Evolutionary conservation across 371 early-diverging fungal species (phyloP).

Genomic region (Smittium mucronatum): DNA sequence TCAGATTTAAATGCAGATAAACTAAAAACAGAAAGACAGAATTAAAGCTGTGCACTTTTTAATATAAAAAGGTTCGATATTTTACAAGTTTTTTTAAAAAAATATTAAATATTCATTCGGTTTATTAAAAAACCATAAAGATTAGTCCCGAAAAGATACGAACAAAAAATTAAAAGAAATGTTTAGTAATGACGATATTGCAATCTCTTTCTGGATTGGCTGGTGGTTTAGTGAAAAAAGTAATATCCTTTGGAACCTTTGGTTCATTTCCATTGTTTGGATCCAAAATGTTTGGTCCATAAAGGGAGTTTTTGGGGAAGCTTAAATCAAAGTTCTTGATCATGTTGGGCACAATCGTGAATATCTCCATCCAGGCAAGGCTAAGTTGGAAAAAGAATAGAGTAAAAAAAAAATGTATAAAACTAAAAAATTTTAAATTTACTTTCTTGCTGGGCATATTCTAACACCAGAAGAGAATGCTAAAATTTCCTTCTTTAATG

Average conservation of each 20-base stretch:
- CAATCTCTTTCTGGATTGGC: conserved; percentile 3
- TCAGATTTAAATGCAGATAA: too few relatives aligned
- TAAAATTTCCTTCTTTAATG: conserved; percentile 15
- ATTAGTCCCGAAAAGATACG: too few relatives aligned
- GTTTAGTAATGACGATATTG: neutral
- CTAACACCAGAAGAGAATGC: conserved; percentile 22
- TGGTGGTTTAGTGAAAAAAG: neutral
- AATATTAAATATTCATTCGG: too few relatives aligned
- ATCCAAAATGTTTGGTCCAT: conserved; percentile 13
- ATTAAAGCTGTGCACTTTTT: too few relatives aligned
- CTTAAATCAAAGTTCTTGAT: conserved; percentile 20
- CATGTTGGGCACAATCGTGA: conserved; percentile 24
- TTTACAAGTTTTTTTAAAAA: too few relatives aligned
- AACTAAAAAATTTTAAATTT: conserved; percentile 16
- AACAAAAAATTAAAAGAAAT: neutral
- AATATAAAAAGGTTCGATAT: too few relatives aligned
- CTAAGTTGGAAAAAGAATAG: neutral
- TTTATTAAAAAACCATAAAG: too few relatives aligned
- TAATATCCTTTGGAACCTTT: neutral
- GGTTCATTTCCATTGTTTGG: neutral
- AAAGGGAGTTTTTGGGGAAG: conserved; percentile 17
- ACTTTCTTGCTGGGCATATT: conserved; percentile 22
- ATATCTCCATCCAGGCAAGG: conserved; percentile 29
- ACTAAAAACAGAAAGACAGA: too few relatives aligned
- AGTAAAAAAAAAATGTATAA: conserved; percentile 11